phyloP scores from a whole-genome alignment of 2,329 filamentous ascomycete species.

The Scortechinia acanthostroma region DNA sequence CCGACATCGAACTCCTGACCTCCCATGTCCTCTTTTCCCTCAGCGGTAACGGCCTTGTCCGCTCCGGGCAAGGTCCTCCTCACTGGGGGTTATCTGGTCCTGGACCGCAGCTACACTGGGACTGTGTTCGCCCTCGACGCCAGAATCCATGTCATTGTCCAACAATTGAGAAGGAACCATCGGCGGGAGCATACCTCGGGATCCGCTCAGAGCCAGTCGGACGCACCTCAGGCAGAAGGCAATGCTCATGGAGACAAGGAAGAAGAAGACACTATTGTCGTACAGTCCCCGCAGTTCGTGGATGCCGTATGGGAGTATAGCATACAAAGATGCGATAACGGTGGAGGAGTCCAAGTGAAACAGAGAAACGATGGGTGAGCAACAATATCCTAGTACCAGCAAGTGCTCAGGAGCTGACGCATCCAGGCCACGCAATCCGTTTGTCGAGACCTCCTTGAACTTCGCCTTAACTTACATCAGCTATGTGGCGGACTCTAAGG shows the following conservation, averaged over 20 bases:
- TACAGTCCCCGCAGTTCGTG: constrained; percentile 84
- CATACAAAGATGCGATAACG: constrained; percentile 61
- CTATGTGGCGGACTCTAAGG: constrained; percentile 29
- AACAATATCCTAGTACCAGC: constrained; percentile 6
- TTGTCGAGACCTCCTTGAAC: constrained; percentile 83
- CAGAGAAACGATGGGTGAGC: constrained; percentile 69
- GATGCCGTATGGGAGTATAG: constrained; percentile 84
- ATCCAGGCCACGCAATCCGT: constrained; percentile 53
- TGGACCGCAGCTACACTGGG: constrained; percentile 79
- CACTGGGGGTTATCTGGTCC: constrained; percentile 87
- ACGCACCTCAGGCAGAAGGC: background rate
- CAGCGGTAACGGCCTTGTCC: constrained; percentile 51
- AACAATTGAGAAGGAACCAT: constrained; percentile 46
- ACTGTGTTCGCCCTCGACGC: constrained; percentile 63
- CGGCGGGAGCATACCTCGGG: constrained; percentile 56
- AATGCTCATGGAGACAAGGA: background rate
- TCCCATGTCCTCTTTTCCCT: background rate
- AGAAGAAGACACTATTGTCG: constrained; percentile 47
- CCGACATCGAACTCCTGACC: too few relatives aligned
- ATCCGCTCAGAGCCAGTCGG: background rate
- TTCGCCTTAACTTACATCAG: constrained; percentile 81
- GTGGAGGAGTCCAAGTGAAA: constrained; percentile 74
- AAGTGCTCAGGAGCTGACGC: constrained; percentile 1
- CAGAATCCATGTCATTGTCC: constrained; percentile 57
- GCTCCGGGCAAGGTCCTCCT: constrained; percentile 94